Percentiles rank a stretch among this genome's conserved stretches.
Evolutionary conservation across 2,329 filamentous ascomycete species (phyloP).

Genomic region (Ceratocystis cubensis): DNA sequence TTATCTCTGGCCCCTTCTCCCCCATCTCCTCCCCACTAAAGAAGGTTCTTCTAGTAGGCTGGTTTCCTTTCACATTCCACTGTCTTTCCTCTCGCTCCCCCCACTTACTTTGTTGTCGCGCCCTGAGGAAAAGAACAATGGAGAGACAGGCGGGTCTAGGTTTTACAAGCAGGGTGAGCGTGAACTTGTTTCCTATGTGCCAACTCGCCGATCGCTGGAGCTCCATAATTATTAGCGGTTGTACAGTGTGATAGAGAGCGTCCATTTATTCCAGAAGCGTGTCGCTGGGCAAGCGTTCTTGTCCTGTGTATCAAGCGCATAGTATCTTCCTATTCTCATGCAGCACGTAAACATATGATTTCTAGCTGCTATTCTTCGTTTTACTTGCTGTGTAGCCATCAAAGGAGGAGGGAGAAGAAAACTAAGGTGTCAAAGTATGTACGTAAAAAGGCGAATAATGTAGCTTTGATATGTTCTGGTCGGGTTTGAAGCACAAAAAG

Average conservation of each 20-base stretch:
- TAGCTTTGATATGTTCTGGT: no score
- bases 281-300: not conserved
- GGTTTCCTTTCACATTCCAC: not conserved
- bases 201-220: not conserved
- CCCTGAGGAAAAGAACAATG: not conserved
- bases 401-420: no score
- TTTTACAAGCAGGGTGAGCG: not conserved
- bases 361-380: no score
- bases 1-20: no score
- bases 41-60: no score
- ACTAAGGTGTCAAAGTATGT: no score
- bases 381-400: no score
- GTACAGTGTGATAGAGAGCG: not conserved
- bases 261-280: constrained; percentile 13
- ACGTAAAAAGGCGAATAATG: no score
- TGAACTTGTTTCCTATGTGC: no score
- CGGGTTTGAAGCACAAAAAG: no score
- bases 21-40: no score
- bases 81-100: not conserved
- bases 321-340: not conserved
- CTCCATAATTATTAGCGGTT: constrained; percentile 8
- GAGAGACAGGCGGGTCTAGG: not conserved
- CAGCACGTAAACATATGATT: no score
- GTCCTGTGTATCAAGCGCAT: not conserved
- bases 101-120: not conserved